phyloP scores from a whole-genome alignment of 352 stramenopile genomes.

The Globisporangium takayamanum region DNA sequence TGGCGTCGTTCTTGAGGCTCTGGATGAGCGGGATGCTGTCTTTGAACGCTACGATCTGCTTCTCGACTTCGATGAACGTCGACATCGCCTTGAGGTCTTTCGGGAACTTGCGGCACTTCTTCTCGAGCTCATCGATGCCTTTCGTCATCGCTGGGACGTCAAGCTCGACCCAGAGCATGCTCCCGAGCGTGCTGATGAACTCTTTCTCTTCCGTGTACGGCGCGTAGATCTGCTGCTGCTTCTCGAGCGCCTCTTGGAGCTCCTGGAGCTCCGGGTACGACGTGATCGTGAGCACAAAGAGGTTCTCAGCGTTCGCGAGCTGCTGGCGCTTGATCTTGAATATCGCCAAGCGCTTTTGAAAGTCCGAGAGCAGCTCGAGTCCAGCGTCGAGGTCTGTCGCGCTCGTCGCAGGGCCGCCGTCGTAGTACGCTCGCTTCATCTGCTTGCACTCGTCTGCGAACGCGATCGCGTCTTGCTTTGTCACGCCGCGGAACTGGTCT shows the following conservation, averaged over 20 bases:
- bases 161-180: conserved; percentile 91
- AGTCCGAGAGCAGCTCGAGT: conserved; percentile 82
- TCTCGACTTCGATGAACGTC: conserved; percentile 89
- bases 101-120: conserved; percentile 86
- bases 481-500: conserved; percentile 92
- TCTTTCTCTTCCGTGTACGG: conserved; percentile 93
- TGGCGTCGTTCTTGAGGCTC: conserved; percentile 91
- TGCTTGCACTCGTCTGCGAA: conserved; percentile 86
- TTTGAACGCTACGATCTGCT: conserved; percentile 90
- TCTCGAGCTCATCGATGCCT: conserved; percentile 91
- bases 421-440: conserved; percentile 86
- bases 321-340: conserved; percentile 82
- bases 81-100: conserved; percentile 88
- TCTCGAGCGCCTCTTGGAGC: conserved; percentile 79
- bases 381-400: conserved; percentile 86
- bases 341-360: conserved; percentile 66
- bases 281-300: conserved; percentile 90
- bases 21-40: conserved; percentile 92
- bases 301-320: conserved; percentile 91
- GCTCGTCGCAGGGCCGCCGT: conserved; percentile 78
- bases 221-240: conserved; percentile 87
- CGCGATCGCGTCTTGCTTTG: conserved; percentile 83
- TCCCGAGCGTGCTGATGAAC: conserved; percentile 86
- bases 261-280: conserved; percentile 89
- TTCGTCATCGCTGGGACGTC: conserved; percentile 90